These are phyloP conservation scores for Neltuma alba DNA, from an alignment of 306 rosid species.

Conservation along the genomic window DNA sequence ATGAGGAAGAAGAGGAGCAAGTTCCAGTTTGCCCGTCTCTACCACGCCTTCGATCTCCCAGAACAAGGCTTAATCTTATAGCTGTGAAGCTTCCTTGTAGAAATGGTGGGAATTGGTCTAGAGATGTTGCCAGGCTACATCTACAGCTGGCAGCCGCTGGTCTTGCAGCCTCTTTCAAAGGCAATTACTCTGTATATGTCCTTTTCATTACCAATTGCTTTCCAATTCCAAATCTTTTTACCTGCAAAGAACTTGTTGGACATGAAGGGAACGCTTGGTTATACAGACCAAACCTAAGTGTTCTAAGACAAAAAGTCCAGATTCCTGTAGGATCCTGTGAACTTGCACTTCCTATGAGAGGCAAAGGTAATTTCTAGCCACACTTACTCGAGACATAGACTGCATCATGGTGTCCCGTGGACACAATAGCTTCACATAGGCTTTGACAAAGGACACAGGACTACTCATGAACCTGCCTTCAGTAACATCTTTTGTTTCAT, in stretches of 20 bases:
- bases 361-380: slow-evolving; percentile 63
- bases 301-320: slow-evolving; percentile 64
- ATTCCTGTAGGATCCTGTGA: slow-evolving; percentile 94
- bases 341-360: slow-evolving; percentile 84
- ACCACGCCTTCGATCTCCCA: slow-evolving; percentile 59
- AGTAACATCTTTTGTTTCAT: not conserved
- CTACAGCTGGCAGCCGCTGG: slow-evolving; percentile 86
- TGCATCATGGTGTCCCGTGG: not conserved
- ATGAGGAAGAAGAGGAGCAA: slow-evolving; percentile 83
- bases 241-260: slow-evolving; percentile 68
- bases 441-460: slow-evolving; percentile 4
- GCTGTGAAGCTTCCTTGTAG: slow-evolving; percentile 83
- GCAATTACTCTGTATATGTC: slow-evolving; percentile 65
- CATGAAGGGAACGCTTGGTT: slow-evolving; percentile 77
- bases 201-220: slow-evolving; percentile 71
- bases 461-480: not conserved
- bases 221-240: slow-evolving; percentile 78
- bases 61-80: slow-evolving; percentile 68
- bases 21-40: slow-evolving; percentile 84
- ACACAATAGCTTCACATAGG: not conserved
- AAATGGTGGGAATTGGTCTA: slow-evolving; percentile 76
- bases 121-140: slow-evolving; percentile 89
- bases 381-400: slow-evolving; percentile 13
- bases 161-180: slow-evolving; percentile 82
- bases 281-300: slow-evolving; percentile 70